Conservation (phyloP, 2,329 filamentous ascomycete species). For the Pyrenophora seminiperda region DNA sequence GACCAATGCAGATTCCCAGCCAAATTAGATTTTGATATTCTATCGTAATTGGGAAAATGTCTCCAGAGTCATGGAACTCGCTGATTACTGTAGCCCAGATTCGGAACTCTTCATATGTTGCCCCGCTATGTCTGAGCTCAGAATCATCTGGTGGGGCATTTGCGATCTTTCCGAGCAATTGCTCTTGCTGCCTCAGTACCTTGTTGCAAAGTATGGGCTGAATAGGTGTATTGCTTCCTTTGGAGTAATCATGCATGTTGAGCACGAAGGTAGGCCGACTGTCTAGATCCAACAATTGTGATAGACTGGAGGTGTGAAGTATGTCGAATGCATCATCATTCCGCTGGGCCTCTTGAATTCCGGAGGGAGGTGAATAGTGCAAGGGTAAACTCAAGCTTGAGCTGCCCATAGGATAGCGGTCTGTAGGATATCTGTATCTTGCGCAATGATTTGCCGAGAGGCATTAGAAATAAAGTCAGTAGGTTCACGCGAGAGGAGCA, state of each 20-base stretch:
- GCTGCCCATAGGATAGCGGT: constrained; percentile 11
- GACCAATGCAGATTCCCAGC: constrained; percentile 37
- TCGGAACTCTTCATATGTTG: constrained; percentile 47
- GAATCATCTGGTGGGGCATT: constrained; percentile 10
- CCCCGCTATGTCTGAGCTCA: not conserved
- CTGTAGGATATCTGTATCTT: not conserved
- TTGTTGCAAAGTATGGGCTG: constrained; percentile 41
- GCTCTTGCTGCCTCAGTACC: constrained; percentile 36
- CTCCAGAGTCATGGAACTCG: constrained; percentile 52
- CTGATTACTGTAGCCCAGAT: constrained; percentile 52
- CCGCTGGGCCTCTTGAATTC: not conserved
- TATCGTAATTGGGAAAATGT: constrained; percentile 53
- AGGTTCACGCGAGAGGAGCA: not conserved
- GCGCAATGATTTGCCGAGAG: not conserved
- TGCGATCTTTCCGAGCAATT: constrained; percentile 34
- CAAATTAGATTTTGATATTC: constrained; percentile 39
- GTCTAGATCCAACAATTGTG: constrained; percentile 41
- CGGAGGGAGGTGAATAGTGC: constrained; percentile 1
- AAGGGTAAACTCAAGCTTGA: not conserved
- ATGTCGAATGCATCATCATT: constrained; percentile 26
- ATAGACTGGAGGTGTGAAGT: constrained; percentile 32
- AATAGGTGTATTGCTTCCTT: constrained; percentile 19
- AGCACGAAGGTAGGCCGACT: constrained; percentile 41
- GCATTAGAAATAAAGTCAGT: constrained; percentile 2
- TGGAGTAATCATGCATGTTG: constrained; percentile 36